A percentile compares a stretch with the other conserved stretches of the same genome.
phyloP scores from a whole-genome alignment of 768 basidiomycete species.

The Pulveroboletus sp. region DNA sequence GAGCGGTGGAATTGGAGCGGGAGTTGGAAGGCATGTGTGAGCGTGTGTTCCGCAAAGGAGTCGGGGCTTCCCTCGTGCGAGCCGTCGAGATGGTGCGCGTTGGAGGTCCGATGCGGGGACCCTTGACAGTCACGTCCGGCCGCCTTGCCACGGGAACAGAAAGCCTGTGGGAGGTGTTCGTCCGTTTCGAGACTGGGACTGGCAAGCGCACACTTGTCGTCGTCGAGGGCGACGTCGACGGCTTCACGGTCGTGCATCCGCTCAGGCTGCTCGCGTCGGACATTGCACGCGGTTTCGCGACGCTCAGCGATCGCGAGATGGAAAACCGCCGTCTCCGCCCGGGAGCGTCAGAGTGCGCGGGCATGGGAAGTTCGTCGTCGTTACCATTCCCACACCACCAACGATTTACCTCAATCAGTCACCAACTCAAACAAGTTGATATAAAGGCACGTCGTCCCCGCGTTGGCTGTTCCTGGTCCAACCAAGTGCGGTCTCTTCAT shows the following conservation, averaged over 20 bases:
- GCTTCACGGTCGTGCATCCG: constrained; percentile 48
- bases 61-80: constrained; percentile 38
- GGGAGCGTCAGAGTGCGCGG: constrained; percentile 51
- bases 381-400: too few relatives aligned
- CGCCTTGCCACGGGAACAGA: constrained; percentile 36
- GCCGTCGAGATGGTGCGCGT: constrained; percentile 29
- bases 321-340: constrained; percentile 38
- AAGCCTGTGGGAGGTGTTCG: constrained; percentile 39
- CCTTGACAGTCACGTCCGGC: constrained; percentile 27
- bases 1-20: constrained; percentile 26
- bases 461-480: too few relatives aligned
- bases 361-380: too few relatives aligned
- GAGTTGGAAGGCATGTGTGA: constrained; percentile 19
- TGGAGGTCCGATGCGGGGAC: constrained; percentile 26
- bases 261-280: constrained; percentile 50
- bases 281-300: constrained; percentile 49
- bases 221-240: constrained; percentile 25
- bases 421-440: too few relatives aligned
- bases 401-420: too few relatives aligned
- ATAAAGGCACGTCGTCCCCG: too few relatives aligned
- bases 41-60: constrained; percentile 24
- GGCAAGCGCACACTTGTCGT: constrained; percentile 34
- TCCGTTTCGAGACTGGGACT: constrained; percentile 33
- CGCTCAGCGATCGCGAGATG: constrained; percentile 42
- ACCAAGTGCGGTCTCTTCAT: too few relatives aligned